Base-by-base conservation (phyloP, 1,284 basidiomycete genomes). In the Moesziomyces antarcticus region DNA sequence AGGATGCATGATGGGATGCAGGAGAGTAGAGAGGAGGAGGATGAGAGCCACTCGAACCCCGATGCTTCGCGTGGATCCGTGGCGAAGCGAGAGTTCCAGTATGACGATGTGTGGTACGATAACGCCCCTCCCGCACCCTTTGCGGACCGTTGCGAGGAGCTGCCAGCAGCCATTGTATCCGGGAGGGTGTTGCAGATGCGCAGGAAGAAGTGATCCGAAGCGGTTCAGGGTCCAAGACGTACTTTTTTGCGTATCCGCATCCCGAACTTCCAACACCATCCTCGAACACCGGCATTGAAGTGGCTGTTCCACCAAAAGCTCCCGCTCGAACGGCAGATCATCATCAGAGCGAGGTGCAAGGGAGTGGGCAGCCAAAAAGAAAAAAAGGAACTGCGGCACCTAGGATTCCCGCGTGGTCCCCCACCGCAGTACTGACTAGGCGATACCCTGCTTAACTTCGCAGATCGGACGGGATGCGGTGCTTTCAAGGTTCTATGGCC, bases 351-450 rank as follows among this genome's bases (percentile, higher is more conserved):
- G n/a, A n/a, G n/a, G n/a, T n/a, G n/a, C n/a, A n/a, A 24, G 22
- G 3, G 22, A 24, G 22, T 24, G 22, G 5, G 22, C 22, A 24
- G 22, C 22, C 22, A 24, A 24, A 24, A 24, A 24, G 22, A 24
- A 24, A 51, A 51, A 51, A 37, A 73, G 87, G 87, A 90, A 89
- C 89, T 89, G 89, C 89, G 88, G 88, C 89, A 90, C 89, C 89
- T 87, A 90, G 89, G 89, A 90, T 90, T 90, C 89, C 89, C 89
- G 87, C 87, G 89, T 90, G 90, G 90, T 90, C 89, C 90, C 89
- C 90, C 89, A 90, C 89, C 89, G 87, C 90, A 89, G 89, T 91
- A 91, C 90, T 91, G 89, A 90, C 89, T 90, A 85, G 88, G 89
- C 89, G 88, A 89, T 88, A 90, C 89, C 88, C 87, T 87, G 89